Evolutionary conservation across 495 filamentous ascomycete genomes (phyloP).

Genomic region (Staphylotrichum longicolle): DNA sequence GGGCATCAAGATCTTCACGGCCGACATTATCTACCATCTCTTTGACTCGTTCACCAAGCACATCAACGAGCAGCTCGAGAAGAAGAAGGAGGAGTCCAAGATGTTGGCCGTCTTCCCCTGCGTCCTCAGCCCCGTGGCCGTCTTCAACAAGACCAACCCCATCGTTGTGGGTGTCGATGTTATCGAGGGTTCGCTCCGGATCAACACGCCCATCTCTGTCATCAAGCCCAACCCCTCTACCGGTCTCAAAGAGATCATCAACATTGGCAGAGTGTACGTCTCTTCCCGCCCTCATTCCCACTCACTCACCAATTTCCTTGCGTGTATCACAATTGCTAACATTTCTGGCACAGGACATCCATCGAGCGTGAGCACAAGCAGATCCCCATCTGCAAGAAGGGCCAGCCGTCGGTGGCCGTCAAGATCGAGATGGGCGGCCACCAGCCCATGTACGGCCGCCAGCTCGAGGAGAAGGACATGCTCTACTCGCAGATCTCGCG

Average conservation of each 20-base stretch:
- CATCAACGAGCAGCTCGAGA: conserved; percentile 78
- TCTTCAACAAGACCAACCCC: conserved; percentile 98
- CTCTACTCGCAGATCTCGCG: conserved; percentile 87
- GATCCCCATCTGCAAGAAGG: conserved; percentile 86
- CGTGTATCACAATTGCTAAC: background rate
- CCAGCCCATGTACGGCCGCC: conserved; percentile 92
- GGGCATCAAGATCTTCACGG: conserved; percentile 97
- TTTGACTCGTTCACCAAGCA: conserved; percentile 96
- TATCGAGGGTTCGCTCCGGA: conserved; percentile 75
- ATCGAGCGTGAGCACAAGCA: conserved; percentile 99
- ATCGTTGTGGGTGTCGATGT: conserved; percentile 97
- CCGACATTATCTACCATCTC: conserved; percentile 98
- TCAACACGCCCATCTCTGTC: conserved; percentile 84
- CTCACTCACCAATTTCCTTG: background rate
- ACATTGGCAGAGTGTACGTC: conserved; percentile 92
- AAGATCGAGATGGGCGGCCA: conserved; percentile 94
- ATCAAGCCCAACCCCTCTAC: conserved; percentile 78
- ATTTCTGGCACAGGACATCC: conserved; percentile 58
- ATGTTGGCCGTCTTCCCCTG: conserved; percentile 96
- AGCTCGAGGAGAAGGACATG: conserved; percentile 88
- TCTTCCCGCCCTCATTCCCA: conserved; percentile 4
- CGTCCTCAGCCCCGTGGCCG: conserved; percentile 79
- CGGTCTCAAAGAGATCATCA: conserved; percentile 75
- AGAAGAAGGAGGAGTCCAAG: conserved; percentile 95
- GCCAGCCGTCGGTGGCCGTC: conserved; percentile 91